Evolutionary conservation across 768 basidiomycete species (phyloP), one percentile per base, ranked within the genome.

Genomic region (Mycena sanguinolenta): DNA sequence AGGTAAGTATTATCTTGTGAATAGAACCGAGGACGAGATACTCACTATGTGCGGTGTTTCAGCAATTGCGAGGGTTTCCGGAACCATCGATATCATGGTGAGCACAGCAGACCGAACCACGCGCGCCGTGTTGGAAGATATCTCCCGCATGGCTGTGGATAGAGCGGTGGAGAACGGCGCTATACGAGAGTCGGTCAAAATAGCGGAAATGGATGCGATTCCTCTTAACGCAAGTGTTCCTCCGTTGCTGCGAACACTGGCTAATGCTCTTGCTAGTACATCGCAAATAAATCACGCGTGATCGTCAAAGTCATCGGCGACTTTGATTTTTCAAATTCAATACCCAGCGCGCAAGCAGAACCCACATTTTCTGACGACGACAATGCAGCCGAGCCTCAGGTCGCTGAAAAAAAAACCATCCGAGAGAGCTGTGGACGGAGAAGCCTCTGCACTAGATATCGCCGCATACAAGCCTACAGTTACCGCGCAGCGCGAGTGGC

Each of bases 221-320:
- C 88, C 88, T 19, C 78, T 87, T 3, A 83, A 79, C 74, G 83
- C 79, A 69, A 19, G 42, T 50, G 32, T 34, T 34, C 10, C 53
- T 28, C 30, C 30, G 32, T 25, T 6, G 7, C 4, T 30, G 10
- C 28, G 61, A 21, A 54, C 23, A 25, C 62, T 55, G 12, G 58
- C 4, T 17, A 28, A 36, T 25, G 14, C 27, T 27, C 7, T 19
- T 2, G 4, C 59, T 46, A 83, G 82, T 84, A 84, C 63, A 79
- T 84, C 19, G 79, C 83, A 9, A 83, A 83, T 72, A 79, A 83
- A 17, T 80, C 79, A 25, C 79, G 85, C 14, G 82, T 89, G 75
- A 86, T 87, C 55, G 87, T 89, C 76, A 88, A 88, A 75, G 89
- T 87, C 1, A 85, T 87, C 12, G 89, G 89, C 2, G 87, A 89